phyloP scores from a whole-genome alignment of 1,139 yeast genomes.

The Candida smagusa region DNA sequence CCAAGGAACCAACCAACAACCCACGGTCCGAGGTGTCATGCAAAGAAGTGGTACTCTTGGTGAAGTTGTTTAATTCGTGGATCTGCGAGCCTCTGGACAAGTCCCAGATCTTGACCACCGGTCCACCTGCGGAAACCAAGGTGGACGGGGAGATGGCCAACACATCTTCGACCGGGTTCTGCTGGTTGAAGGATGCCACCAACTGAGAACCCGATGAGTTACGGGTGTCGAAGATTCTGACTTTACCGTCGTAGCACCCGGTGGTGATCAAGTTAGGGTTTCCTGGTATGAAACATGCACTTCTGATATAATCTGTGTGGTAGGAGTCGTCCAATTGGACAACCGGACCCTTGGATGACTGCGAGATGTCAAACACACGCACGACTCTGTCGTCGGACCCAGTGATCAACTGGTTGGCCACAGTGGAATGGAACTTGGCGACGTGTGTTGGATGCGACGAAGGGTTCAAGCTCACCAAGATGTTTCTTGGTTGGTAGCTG shows the following conservation, averaged over 20 bases:
- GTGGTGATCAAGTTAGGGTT: conserved; percentile 76
- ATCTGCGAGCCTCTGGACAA: conserved; percentile 69
- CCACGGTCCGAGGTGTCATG: conserved; percentile 71
- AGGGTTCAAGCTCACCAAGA: conserved; percentile 77
- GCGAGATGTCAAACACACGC: conserved; percentile 84
- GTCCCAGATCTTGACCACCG: conserved; percentile 89
- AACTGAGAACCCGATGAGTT: conserved; percentile 49
- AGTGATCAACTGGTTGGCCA: conserved; percentile 69
- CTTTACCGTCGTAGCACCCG: conserved; percentile 89
- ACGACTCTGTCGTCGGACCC: conserved; percentile 91
- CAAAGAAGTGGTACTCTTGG: conserved; percentile 86
- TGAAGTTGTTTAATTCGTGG: conserved; percentile 72
- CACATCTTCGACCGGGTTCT: conserved; percentile 79
- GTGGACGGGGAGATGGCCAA: conserved; percentile 78
- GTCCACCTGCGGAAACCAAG: conserved; percentile 82
- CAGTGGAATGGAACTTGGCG: conserved; percentile 82
- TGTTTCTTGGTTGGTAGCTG: conserved; percentile 71
- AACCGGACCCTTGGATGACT: conserved; percentile 61
- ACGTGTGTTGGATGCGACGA: conserved; percentile 88
- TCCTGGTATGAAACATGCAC: conserved; percentile 75
- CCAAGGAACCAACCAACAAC: conserved; percentile 86
- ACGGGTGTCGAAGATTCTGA: conserved; percentile 86
- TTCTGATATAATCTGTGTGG: conserved; percentile 85
- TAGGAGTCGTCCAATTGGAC: conserved; percentile 58
- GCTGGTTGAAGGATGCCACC: conserved; percentile 37